Evolutionary conservation across 257 asterid species (phyloP).

Genomic region (Anisodus tanguticus): DNA sequence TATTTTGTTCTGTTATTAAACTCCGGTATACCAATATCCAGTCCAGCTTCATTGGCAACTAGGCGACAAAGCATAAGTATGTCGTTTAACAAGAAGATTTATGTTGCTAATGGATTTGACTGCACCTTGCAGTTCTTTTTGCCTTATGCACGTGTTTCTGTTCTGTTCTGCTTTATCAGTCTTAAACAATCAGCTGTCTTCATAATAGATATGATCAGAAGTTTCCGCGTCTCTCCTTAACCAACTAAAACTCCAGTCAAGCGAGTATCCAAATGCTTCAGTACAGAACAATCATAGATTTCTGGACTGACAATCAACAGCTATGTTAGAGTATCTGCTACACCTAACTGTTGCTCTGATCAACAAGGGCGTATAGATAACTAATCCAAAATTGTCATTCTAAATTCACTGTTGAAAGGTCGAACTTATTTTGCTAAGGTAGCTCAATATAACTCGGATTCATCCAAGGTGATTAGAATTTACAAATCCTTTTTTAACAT

Average conservation of each 20-base stretch:
- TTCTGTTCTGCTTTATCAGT: not conserved
- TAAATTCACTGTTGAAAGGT: not conserved
- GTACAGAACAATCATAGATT: not conserved
- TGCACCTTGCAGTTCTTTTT: not conserved
- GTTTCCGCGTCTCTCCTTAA: not conserved
- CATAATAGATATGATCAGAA: not conserved
- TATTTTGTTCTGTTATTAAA: not conserved
- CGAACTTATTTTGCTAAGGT: not conserved
- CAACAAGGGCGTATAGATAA: not conserved
- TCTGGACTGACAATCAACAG: slow-evolving; percentile 13
- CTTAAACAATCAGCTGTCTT: not conserved
- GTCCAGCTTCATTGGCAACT: not conserved
- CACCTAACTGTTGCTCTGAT: not conserved
- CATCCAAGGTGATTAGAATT: not conserved
- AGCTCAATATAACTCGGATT: not conserved
- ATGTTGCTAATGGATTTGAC: slow-evolving; percentile 3
- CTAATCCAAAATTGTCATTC: slow-evolving; percentile 2
- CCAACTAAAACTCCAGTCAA: not conserved
- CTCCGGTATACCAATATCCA: not conserved
- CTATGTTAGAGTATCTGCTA: not conserved
- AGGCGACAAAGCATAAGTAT: not conserved
- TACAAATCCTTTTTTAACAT: not conserved
- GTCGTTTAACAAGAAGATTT: not conserved
- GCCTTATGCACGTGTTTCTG: not conserved
- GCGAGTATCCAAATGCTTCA: not conserved